Percentiles rank a stretch among this genome's conserved stretches.
Evolutionary conservation across 371 early-diverging fungal genomes (phyloP).

Genomic region (Mucor velutinosus): DNA sequence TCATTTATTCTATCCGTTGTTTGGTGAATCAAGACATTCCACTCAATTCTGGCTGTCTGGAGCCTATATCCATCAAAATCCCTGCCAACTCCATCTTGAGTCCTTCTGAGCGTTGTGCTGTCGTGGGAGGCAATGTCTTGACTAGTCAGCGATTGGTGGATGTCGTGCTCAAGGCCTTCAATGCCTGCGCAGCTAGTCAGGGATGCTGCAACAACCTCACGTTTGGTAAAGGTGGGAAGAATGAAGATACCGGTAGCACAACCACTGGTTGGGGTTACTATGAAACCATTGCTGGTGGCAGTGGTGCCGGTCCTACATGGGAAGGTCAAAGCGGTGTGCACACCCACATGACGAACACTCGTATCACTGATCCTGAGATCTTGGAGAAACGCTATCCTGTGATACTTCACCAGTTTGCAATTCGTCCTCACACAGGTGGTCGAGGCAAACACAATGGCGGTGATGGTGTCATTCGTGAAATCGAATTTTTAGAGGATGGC

Average conservation of each 20-base stretch:
- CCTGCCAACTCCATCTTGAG: slow-evolving; percentile 76
- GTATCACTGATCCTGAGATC: slow-evolving; percentile 97
- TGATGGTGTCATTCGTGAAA: slow-evolving; percentile 84
- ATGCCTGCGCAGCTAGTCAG: slow-evolving; percentile 91
- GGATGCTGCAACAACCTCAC: slow-evolving; percentile 97
- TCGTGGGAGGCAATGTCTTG: slow-evolving; percentile 96
- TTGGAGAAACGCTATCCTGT: slow-evolving; percentile 95
- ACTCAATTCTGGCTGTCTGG: slow-evolving; percentile 92
- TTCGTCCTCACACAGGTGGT: slow-evolving; percentile 85
- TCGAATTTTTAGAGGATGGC: slow-evolving; percentile 74
- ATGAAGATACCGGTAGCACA: slow-evolving; percentile 47
- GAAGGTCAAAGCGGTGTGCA: slow-evolving; percentile 79
- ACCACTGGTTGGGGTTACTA: slow-evolving; percentile 92
- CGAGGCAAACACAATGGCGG: slow-evolving; percentile 81
- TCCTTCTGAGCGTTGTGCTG: slow-evolving; percentile 86
- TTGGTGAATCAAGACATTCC: slow-evolving; percentile 90
- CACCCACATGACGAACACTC: slow-evolving; percentile 95
- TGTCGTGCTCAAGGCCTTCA: slow-evolving; percentile 88
- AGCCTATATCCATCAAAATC: slow-evolving; percentile 80
- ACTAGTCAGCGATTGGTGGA: slow-evolving; percentile 95
- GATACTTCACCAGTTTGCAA: slow-evolving; percentile 80
- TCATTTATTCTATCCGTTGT: slow-evolving; percentile 93
- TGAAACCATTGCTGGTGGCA: slow-evolving; percentile 88
- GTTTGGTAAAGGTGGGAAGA: slow-evolving; percentile 79
- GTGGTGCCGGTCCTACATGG: slow-evolving; percentile 93